Base-by-base conservation (phyloP, 1,284 basidiomycete genomes). In the Fomitopsis palustris region DNA sequence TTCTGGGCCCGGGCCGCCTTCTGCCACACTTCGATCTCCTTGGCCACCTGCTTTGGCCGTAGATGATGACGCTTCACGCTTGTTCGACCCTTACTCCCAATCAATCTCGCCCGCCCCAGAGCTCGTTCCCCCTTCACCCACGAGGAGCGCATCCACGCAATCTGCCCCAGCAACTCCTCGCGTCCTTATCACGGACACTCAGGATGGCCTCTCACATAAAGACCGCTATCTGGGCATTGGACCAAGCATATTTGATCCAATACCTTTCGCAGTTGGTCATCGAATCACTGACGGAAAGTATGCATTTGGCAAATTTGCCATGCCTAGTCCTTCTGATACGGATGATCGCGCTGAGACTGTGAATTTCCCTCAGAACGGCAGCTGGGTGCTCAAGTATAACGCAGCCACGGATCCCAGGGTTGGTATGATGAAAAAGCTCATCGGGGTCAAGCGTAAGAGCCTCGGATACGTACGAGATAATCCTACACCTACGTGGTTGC, bases 211-310 rank as follows among this genome's bases (percentile, higher is more conserved):
- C 14, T 52, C 35, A 14, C 63, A 61, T 23, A 66, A 63, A 42
- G 49, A 60, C 39, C 52, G 56, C 37, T 21, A 62, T 33, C 19
- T 33, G 42, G 43, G 55, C 49, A 3, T 53, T 21, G 65, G 66
- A 1, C 62, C 65, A 1, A 63, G 59, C n/a, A 69, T 74, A 19
- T 92, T 90, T 62, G 86, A 89, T 33, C 82, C 90, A 0, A 86
- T 93, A 33, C 82, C 83, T 0, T 93, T 93, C 63, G 81, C 86
- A 0, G 69, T 75, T 1, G 82, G 78, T 37, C 87, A 92, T 66
- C 75, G 78, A 23, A 60, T 77, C 5, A 76, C 81, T 5, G 90
- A 92, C 68, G 83, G 81, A 10, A 92, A 92, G 72, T 92, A 93
- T 69, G 77, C 80, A 2, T 65, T 78, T 27, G 90, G 90, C 23